Conservation (phyloP, 75 land plant species). For the Selaginella moellendorffii region DNA sequence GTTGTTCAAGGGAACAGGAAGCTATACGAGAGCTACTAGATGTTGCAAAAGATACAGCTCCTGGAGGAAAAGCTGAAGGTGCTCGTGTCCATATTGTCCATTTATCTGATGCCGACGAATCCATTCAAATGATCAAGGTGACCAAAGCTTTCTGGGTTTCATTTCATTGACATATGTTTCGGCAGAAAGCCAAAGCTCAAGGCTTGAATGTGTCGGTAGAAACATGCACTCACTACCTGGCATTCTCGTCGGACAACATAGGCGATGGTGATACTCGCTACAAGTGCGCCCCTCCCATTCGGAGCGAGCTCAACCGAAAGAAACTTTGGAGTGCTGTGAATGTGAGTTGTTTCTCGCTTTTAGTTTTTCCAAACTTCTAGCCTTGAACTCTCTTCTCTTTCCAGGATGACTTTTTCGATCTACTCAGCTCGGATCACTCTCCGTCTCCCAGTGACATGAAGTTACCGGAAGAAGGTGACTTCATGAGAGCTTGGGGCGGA, state of each 20-base stretch:
- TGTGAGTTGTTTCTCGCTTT: constrained; percentile 41
- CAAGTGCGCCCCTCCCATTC: constrained; percentile 92
- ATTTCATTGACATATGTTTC: neutral
- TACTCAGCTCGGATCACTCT: constrained; percentile 96
- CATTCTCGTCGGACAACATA: constrained; percentile 82
- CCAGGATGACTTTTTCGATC: constrained; percentile 68
- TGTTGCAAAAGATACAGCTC: constrained; percentile 44
- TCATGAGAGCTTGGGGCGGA: constrained; percentile 94
- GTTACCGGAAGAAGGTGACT: constrained; percentile 62
- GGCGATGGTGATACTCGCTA: constrained; percentile 86
- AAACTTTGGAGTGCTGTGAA: constrained; percentile 65
- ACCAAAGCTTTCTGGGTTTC: neutral
- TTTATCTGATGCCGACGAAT: constrained; percentile 69
- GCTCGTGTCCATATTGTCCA: constrained; percentile 92
- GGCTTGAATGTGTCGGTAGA: constrained; percentile 74
- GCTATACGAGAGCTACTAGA: constrained; percentile 55
- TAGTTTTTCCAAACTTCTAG: constrained; percentile 68
- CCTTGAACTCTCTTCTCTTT: constrained; percentile 62
- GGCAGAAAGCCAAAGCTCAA: constrained; percentile 56
- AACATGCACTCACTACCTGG: constrained; percentile 93
- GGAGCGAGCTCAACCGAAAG: constrained; percentile 49
- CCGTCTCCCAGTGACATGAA: constrained; percentile 72
- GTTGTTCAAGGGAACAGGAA: constrained; percentile 57
- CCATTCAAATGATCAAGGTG: constrained; percentile 77
- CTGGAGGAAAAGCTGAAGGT: constrained; percentile 66